A percentile compares a stretch with the other conserved stretches of the same genome.
phyloP scores from a whole-genome alignment of 257 asterid genomes.

The Solanum pimpinellifolium region DNA sequence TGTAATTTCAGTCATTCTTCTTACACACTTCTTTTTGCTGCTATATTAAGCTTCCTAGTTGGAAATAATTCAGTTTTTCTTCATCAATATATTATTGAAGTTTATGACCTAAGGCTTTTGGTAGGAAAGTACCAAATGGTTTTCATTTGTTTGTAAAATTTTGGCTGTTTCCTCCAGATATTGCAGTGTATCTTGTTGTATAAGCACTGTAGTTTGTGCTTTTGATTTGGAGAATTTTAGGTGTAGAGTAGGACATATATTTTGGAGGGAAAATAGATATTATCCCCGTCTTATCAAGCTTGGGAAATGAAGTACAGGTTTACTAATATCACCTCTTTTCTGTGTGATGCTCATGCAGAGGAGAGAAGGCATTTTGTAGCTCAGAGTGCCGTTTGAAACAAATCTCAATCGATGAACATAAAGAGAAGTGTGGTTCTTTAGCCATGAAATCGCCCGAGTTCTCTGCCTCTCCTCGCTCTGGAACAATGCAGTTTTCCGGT shows the following conservation, averaged over 20 bases:
- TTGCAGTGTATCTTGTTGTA: not conserved
- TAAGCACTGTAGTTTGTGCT: not conserved
- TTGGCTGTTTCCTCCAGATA: not conserved
- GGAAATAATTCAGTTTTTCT: not conserved
- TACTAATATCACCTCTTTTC: not conserved
- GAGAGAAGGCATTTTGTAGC: constrained; percentile 55
- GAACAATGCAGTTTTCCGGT: constrained; percentile 29
- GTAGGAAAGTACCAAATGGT: not conserved
- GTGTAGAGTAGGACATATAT: not conserved
- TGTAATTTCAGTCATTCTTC: not conserved
- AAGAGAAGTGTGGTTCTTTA: constrained; percentile 30
- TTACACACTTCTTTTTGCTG: not conserved
- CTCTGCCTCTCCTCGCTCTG: constrained; percentile 46
- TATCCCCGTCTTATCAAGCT: not conserved
- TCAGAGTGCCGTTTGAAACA: constrained; percentile 44
- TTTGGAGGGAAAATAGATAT: not conserved
- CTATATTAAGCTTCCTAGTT: not conserved
- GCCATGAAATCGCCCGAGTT: constrained; percentile 24
- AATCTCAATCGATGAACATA: constrained; percentile 33
- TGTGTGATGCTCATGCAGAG: constrained; percentile 26
- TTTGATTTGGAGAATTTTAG: not conserved
- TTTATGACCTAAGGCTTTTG: not conserved
- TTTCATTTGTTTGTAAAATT: not conserved
- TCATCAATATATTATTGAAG: not conserved
- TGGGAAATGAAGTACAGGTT: not conserved